Evolutionary conservation across 176 grass and related monocot genomes (phyloP).

Genomic region (Chrysopogon serrulatus): DNA sequence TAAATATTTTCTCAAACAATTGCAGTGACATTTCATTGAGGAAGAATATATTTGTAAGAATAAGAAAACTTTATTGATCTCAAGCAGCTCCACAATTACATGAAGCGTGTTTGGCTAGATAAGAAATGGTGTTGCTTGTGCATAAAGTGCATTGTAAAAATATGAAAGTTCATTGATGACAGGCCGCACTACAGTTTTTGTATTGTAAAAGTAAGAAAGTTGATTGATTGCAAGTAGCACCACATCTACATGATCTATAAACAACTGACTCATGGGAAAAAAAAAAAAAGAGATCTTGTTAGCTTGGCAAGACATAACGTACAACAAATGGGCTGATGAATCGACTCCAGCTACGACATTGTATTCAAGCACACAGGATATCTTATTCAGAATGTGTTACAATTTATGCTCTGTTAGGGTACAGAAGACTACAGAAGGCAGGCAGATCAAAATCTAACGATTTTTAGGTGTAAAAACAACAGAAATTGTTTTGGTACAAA

Average conservation of each 20-base stretch:
- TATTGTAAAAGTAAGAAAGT: background rate
- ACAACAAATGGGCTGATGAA: background rate
- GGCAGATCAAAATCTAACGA: background rate
- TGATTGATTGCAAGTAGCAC: background rate
- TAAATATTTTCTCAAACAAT: background rate
- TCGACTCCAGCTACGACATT: background rate
- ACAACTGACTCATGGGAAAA: background rate
- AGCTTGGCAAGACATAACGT: background rate
- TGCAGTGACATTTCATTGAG: background rate
- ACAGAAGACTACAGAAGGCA: background rate
- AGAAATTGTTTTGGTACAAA: slow-evolving; percentile 24
- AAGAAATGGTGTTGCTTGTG: background rate
- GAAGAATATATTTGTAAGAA: background rate
- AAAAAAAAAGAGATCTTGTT: background rate
- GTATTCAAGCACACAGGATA: background rate
- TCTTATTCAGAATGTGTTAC: slow-evolving; percentile 10
- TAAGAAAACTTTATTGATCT: background rate
- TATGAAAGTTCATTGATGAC: background rate
- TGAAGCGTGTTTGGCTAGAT: background rate
- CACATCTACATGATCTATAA: background rate
- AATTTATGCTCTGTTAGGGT: background rate
- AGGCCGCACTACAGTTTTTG: background rate
- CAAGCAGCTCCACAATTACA: background rate
- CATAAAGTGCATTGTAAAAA: background rate
- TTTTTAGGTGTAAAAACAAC: slow-evolving; percentile 39